Base-by-base conservation (phyloP, 331 rosid species). In the Phaseolus coccineus region DNA sequence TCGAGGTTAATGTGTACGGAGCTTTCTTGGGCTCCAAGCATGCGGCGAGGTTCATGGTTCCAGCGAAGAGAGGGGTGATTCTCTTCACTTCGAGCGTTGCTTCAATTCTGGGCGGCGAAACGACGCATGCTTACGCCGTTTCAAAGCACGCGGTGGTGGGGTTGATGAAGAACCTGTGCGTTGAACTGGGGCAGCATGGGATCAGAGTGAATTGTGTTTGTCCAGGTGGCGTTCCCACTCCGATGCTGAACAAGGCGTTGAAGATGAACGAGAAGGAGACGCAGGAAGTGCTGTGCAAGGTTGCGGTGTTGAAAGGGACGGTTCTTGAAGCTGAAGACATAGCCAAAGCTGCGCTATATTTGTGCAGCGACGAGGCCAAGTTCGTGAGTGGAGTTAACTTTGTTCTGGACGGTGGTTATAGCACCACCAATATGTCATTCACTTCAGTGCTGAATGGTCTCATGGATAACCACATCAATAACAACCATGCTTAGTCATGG, bases 131-230 rank as follows among this genome's bases (percentile, higher is more conserved):
- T 0, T 91, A 90, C 65, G 48, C 91, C 0, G 56, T 48, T n/a
- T 91, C 96, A 3, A 94, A 91, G 72, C 89, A 85, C 8, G 94
- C 92, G 0, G 27, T 89, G 24, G 82, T 85, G 16, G 96, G 98
- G 3, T 74, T 94, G 0, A 81, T 77, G 44, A 90, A 77, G 79
- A 91, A 87, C 28, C 40, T 88, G n/a, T 84, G 87, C 0, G 89
- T 77, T 3, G 98, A 91, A 67, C 42, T 91, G 0, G 93, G 94
- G 3, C 70, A 82, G 30, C 64, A 82, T 22, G 94, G 97, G 4
- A 83, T 94, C 1, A 76, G 91, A 33, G 89, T 84, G 0, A 87
- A 87, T 3, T 81, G 91, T 59, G 52, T 88, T 2, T 79, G 87
- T 5, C 95, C 92, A 0, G 77, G 77, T 7, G 87, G 71, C 5